These are phyloP conservation scores for Sonneratia caseolaris DNA, from an alignment of 345 rosid species.

Conservation along the genomic window DNA sequence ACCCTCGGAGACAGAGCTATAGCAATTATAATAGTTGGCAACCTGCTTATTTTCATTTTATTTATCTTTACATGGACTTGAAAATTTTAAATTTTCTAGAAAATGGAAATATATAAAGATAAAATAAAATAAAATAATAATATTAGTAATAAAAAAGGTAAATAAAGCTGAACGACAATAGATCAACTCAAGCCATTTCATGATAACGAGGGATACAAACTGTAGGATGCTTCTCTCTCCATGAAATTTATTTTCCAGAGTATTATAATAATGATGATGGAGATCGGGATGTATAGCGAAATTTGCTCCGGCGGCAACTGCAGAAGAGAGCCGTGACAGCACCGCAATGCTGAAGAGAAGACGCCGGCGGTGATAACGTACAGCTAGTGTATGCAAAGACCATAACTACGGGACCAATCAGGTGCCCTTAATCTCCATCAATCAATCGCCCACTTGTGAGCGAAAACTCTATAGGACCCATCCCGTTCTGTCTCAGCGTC, in stretches of 20 bases:
- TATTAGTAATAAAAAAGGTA: too few species aligned
- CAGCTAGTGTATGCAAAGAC: not conserved
- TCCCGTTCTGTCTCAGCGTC: too few species aligned
- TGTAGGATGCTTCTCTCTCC: too few species aligned
- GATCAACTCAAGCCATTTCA: too few species aligned
- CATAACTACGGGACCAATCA: not conserved
- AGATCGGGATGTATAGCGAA: too few species aligned
- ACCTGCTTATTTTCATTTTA: not conserved
- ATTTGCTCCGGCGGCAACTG: slow-evolving; percentile 1
- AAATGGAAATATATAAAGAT: too few species aligned
- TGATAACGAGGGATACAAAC: too few species aligned
- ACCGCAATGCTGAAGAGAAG: slow-evolving; percentile 33
- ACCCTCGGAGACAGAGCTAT: not conserved
- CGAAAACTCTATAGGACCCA: not conserved
- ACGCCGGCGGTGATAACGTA: not conserved
- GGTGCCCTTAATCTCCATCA: slow-evolving; percentile 5
- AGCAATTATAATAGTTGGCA: not conserved
- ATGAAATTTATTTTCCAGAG: too few species aligned
- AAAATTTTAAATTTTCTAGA: too few species aligned
- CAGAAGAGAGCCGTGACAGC: slow-evolving; percentile 43
- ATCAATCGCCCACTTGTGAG: not conserved
- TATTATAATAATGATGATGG: too few species aligned
- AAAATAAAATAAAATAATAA: not conserved
- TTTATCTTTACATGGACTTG: too few species aligned
- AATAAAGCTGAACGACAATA: too few species aligned